These are phyloP conservation scores for Phytopythium kandeliae DNA, from an alignment of 352 stramenopile species.

Conservation along the genomic window DNA sequence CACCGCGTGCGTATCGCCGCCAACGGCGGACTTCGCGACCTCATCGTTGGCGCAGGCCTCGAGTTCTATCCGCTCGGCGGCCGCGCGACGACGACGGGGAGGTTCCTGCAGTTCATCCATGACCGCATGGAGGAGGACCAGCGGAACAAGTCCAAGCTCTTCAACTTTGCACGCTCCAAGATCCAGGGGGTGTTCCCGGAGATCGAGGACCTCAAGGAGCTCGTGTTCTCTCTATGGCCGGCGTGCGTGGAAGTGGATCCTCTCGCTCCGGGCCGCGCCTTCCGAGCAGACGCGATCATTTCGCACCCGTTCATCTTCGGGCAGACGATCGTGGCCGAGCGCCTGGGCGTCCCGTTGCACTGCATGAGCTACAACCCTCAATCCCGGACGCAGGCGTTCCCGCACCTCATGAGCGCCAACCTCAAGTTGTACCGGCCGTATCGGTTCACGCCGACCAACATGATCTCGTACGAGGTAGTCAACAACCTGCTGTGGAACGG, in stretches of 20 bases:
- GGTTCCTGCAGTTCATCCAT: constrained; percentile 41
- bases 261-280: constrained; percentile 27
- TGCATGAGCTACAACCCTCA: constrained; percentile 52
- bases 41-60: constrained; percentile 48
- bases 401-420: constrained; percentile 31
- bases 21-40: constrained; percentile 63
- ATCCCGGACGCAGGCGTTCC: constrained; percentile 51
- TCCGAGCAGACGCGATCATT: constrained; percentile 66
- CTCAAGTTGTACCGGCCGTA: constrained; percentile 39
- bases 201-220: constrained; percentile 36
- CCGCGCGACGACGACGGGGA: constrained; percentile 30
- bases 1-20: constrained; percentile 90
- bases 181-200: neutral
- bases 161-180: neutral
- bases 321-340: constrained; percentile 54
- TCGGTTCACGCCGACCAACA: constrained; percentile 21
- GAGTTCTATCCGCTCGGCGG: constrained; percentile 74
- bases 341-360: constrained; percentile 67
- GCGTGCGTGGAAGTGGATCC: constrained; percentile 45
- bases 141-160: neutral
- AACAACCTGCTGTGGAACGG: constrained; percentile 43
- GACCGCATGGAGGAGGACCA: constrained; percentile 4
- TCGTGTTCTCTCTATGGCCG: constrained; percentile 58
- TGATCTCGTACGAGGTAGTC: constrained; percentile 47
- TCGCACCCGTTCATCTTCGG: constrained; percentile 59